phyloP scores from a whole-genome alignment of 2,329 filamentous ascomycete species.

The Aspergillus neoniger region DNA sequence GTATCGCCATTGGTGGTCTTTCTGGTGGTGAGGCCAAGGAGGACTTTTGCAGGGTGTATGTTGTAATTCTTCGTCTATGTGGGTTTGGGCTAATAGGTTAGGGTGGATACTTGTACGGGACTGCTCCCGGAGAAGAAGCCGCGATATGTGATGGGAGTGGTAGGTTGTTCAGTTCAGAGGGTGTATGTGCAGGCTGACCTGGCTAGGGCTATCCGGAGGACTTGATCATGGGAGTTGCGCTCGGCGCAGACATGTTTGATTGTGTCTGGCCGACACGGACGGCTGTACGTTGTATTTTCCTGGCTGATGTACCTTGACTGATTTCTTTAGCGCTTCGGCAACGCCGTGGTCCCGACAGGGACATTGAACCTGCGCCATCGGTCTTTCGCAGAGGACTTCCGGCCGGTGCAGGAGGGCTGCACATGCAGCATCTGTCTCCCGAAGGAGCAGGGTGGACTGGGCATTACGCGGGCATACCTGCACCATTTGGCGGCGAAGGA shows the following conservation, averaged over 20 bases:
- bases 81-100: conserved; percentile 25
- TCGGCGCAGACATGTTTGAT: conserved; percentile 99
- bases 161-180: conserved; percentile 35
- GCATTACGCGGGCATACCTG: conserved; percentile 83
- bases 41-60: conserved; percentile 80
- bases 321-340: conserved; percentile 71
- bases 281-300: conserved; percentile 56
- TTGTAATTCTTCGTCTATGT: neutral
- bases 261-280: conserved; percentile 98
- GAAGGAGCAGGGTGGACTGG: conserved; percentile 68
- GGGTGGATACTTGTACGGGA: conserved; percentile 78
- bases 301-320: neutral
- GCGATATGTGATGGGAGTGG: conserved; percentile 98
- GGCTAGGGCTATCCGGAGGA: conserved; percentile 86
- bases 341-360: conserved; percentile 79
- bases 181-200: neutral
- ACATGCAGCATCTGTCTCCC: conserved; percentile 75
- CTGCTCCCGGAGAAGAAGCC: conserved; percentile 87
- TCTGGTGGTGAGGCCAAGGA: conserved; percentile 93
- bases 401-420: conserved; percentile 80
- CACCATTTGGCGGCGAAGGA: conserved; percentile 93
- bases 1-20: conserved; percentile 92
- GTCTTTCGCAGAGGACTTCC: conserved; percentile 75
- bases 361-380: conserved; percentile 82
- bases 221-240: conserved; percentile 84